phyloP scores from a whole-genome alignment of 208 protist species.

The Vickermania spadyakhi region DNA sequence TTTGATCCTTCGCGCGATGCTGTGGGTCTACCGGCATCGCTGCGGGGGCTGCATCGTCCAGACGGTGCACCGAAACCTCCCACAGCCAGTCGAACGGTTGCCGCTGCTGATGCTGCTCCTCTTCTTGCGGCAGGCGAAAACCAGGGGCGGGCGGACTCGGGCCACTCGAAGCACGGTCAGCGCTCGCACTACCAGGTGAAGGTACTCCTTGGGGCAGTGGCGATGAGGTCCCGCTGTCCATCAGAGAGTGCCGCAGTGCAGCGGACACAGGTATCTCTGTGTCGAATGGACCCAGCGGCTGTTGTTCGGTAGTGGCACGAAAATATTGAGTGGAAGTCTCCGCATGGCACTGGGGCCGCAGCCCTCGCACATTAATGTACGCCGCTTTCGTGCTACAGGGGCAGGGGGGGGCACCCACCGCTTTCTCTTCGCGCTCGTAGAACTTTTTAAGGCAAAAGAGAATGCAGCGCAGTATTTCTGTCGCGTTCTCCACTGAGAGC shows the following conservation, averaged over 20 bases:
- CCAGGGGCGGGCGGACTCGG: background rate
- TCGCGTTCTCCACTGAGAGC: conserved; percentile 29
- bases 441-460: background rate
- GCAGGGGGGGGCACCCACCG: background rate
- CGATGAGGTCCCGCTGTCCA: background rate
- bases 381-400: background rate
- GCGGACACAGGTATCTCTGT: no score
- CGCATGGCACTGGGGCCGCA: background rate
- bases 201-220: background rate
- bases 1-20: no score
- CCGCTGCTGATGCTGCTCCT: background rate
- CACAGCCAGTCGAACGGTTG: background rate
- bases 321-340: background rate
- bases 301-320: background rate
- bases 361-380: background rate
- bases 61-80: background rate
- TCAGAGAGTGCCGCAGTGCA: no score
- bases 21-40: no score
- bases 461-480: conserved; percentile 3
- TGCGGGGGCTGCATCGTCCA: background rate
- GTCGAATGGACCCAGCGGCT: background rate
- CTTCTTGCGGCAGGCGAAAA: background rate
- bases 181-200: background rate
- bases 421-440: background rate
- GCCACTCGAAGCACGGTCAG: background rate